phyloP scores from a whole-genome alignment of 768 basidiomycete genomes.

The Hericium coralloides region DNA sequence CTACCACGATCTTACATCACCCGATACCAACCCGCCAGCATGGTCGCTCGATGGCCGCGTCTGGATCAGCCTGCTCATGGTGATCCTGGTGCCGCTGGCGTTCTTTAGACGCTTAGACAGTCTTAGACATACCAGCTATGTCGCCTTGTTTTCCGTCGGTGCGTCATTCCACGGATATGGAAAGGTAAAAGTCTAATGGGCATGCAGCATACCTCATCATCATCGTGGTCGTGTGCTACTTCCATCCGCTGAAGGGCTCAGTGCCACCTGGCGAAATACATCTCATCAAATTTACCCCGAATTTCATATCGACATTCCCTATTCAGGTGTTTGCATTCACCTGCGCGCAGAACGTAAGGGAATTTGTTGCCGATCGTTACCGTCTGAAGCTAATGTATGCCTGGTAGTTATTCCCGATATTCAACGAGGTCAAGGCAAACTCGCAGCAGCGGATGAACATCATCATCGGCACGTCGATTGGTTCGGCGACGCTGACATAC shows the following conservation, averaged over 20 bases:
- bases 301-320: slow-evolving; percentile 79
- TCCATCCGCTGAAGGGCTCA: slow-evolving; percentile 61
- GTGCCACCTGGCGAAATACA: slow-evolving; percentile 57
- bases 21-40: slow-evolving; percentile 53
- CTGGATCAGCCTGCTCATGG: slow-evolving; percentile 78
- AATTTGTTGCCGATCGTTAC: not conserved
- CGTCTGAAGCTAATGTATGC: not conserved
- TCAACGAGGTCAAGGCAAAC: slow-evolving; percentile 82
- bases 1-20: slow-evolving; percentile 68
- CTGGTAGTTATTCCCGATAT: slow-evolving; percentile 80
- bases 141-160: slow-evolving; percentile 88
- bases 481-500: slow-evolving; percentile 74
- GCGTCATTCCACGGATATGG: slow-evolving; percentile 24
- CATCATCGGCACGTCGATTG: slow-evolving; percentile 84
- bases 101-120: slow-evolving; percentile 82
- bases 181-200: too few species aligned
- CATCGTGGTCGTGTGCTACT: slow-evolving; percentile 76
- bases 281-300: slow-evolving; percentile 65
- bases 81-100: slow-evolving; percentile 67
- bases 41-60: slow-evolving; percentile 72
- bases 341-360: slow-evolving; percentile 82
- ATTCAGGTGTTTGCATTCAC: slow-evolving; percentile 92
- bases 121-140: slow-evolving; percentile 83
- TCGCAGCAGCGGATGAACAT: slow-evolving; percentile 78
- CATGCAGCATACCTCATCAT: slow-evolving; percentile 60